These are phyloP conservation scores for Sideroxylon spinosum DNA, from an alignment of 179 eudicot genomes.

Conservation along the genomic window DNA sequence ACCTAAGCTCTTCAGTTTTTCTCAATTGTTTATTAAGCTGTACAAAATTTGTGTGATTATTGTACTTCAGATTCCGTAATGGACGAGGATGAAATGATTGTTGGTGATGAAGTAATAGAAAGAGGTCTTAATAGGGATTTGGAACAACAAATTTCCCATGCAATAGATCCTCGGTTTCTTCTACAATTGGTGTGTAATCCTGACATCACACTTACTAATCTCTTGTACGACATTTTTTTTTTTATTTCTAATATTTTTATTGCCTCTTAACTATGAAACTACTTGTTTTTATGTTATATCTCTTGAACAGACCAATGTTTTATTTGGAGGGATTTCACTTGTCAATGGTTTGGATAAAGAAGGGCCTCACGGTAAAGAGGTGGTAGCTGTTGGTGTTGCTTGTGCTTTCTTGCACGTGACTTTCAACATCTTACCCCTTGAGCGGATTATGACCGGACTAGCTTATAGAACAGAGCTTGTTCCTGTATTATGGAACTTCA, in stretches of 20 bases:
- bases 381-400: slow-evolving; percentile 70
- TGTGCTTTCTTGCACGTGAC: slow-evolving; percentile 90
- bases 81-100: slow-evolving; percentile 73
- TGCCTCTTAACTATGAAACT: background rate
- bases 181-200: slow-evolving; percentile 58
- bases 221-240: background rate
- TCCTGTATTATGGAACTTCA: slow-evolving; percentile 84
- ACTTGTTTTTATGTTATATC: slow-evolving; percentile 15
- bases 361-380: slow-evolving; percentile 49
- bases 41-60: background rate
- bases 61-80: slow-evolving; percentile 36
- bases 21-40: background rate
- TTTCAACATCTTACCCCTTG: slow-evolving; percentile 79
- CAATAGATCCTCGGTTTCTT: slow-evolving; percentile 82
- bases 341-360: slow-evolving; percentile 32
- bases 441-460: slow-evolving; percentile 74
- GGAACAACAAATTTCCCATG: slow-evolving; percentile 68
- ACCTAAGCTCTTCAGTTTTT: background rate
- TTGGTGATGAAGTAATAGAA: slow-evolving; percentile 43
- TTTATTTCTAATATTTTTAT: background rate
- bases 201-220: background rate
- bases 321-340: slow-evolving; percentile 62
- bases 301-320: slow-evolving; percentile 63
- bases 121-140: slow-evolving; percentile 49
- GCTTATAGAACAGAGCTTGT: slow-evolving; percentile 91